A percentile compares a stretch with the other conserved stretches of the same genome.
phyloP scores from a whole-genome alignment of 495 filamentous ascomycete species.

The Pyrenula massariospora region DNA sequence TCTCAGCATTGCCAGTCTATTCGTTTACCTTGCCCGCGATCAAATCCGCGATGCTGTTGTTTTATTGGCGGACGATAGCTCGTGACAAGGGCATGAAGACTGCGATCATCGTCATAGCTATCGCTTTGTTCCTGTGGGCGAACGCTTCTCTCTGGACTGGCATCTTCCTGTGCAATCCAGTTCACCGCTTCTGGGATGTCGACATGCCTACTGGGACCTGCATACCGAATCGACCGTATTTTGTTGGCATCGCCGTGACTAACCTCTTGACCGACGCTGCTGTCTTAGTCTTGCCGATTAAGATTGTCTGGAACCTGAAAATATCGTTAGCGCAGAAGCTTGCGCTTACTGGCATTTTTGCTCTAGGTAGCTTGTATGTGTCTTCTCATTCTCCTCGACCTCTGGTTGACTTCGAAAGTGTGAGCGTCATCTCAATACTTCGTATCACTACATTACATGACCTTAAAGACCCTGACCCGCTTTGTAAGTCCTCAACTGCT shows the following conservation, averaged over 20 bases:
- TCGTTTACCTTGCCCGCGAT: too few species aligned
- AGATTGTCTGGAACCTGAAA: conserved; percentile 14
- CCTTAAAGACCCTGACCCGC: too few species aligned
- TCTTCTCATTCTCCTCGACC: too few species aligned
- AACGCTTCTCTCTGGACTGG: conserved; percentile 5
- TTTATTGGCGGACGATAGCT: too few species aligned
- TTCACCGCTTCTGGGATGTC: conserved; percentile 6
- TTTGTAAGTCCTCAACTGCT: too few species aligned
- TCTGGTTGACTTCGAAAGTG: too few species aligned
- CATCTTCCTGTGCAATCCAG: conserved; percentile 9
- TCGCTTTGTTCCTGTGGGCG: conserved; percentile 12
- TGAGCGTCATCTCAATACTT: too few species aligned
- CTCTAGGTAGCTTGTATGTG: too few species aligned
- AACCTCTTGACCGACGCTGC: conserved; percentile 19
- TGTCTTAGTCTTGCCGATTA: conserved; percentile 17
- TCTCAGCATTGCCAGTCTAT: too few species aligned
- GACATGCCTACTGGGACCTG: conserved; percentile 3
- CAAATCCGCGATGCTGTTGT: too few species aligned
- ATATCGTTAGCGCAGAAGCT: conserved; percentile 15
- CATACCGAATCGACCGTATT: conserved; percentile 1
- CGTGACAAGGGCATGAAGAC: too few species aligned
- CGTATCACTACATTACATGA: too few species aligned
- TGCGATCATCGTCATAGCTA: conserved; percentile 13
- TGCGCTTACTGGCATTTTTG: conserved; percentile 13
- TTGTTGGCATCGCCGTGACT: conserved; percentile 5